Percentiles rank a stretch among this genome's conserved stretches.
These are phyloP conservation scores for Epichloe sp. DNA, from an alignment of 2,329 filamentous ascomycete species.

Conservation along the genomic window DNA sequence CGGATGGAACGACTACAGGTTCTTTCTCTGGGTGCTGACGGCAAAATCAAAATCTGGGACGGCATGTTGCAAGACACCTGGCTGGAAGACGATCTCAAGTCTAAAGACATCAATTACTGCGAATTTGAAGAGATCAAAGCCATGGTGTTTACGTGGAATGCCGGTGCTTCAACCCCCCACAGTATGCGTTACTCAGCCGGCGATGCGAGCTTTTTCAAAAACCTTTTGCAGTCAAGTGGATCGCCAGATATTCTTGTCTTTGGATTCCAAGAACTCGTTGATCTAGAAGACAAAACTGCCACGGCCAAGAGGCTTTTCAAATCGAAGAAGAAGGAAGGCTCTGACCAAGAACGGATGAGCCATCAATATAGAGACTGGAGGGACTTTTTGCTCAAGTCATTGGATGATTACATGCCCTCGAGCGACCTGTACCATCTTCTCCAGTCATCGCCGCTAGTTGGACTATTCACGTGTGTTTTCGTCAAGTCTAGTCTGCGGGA, in stretches of 20 bases:
- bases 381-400: conserved; percentile 68
- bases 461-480: conserved; percentile 91
- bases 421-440: conserved; percentile 72
- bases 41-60: conserved; percentile 77
- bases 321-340: conserved; percentile 72
- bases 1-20: conserved; percentile 75
- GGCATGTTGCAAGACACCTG: conserved; percentile 87
- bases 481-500: conserved; percentile 68
- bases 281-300: conserved; percentile 91
- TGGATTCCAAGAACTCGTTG: conserved; percentile 96
- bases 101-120: conserved; percentile 70
- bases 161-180: conserved; percentile 86
- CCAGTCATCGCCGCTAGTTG: conserved; percentile 77
- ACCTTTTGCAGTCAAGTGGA: conserved; percentile 62
- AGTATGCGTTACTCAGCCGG: conserved; percentile 64
- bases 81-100: conserved; percentile 84
- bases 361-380: conserved; percentile 96
- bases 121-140: conserved; percentile 70
- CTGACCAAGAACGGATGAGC: conserved; percentile 83
- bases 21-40: conserved; percentile 76
- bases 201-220: conserved; percentile 67
- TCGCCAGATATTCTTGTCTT: conserved; percentile 87
- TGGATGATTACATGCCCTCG: conserved; percentile 72
- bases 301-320: conserved; percentile 94
- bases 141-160: conserved; percentile 89